Conservation (phyloP, 257 asterid species). For the Gentiana dahurica region DNA sequence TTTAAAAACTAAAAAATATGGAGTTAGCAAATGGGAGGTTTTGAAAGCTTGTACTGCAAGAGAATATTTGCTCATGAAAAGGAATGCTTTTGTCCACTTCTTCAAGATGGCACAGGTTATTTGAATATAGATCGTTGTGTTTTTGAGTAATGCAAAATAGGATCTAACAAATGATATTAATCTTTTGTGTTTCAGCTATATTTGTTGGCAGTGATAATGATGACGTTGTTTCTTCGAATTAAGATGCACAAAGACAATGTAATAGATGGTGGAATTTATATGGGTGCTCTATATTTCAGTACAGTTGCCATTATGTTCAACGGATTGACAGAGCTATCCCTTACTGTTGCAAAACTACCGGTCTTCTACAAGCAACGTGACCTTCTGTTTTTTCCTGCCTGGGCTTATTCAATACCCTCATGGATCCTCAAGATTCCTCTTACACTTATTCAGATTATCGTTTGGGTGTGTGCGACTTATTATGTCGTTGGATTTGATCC, state of each 20-base stretch:
- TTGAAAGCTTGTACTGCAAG: slow-evolving; percentile 57
- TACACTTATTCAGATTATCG: neutral
- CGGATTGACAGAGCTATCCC: slow-evolving; percentile 10
- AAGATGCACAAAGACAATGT: slow-evolving; percentile 9
- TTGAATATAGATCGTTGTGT: neutral
- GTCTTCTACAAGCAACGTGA: slow-evolving; percentile 13
- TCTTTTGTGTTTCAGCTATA: slow-evolving; percentile 6
- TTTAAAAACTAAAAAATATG: slow-evolving; percentile 43
- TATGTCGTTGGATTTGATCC: slow-evolving; percentile 14
- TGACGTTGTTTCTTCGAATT: slow-evolving; percentile 14
- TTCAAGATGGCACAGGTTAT: slow-evolving; percentile 72
- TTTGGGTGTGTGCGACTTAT: slow-evolving; percentile 12
- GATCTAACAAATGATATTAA: neutral
- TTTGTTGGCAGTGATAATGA: slow-evolving; percentile 5
- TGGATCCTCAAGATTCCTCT: slow-evolving; percentile 14
- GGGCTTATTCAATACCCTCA: slow-evolving; percentile 13
- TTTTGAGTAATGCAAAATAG: neutral
- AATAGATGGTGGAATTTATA: slow-evolving; percentile 9
- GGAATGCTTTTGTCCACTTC: slow-evolving; percentile 68
- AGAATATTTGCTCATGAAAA: slow-evolving; percentile 67
- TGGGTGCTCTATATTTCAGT: slow-evolving; percentile 10
- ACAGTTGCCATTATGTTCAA: slow-evolving; percentile 8
- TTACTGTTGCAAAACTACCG: slow-evolving; percentile 11
- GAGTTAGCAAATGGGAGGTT: slow-evolving; percentile 59
- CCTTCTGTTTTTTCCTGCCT: slow-evolving; percentile 14